Conservation (phyloP, 345 rosid species). For the Cardiospermum halicacabum region DNA sequence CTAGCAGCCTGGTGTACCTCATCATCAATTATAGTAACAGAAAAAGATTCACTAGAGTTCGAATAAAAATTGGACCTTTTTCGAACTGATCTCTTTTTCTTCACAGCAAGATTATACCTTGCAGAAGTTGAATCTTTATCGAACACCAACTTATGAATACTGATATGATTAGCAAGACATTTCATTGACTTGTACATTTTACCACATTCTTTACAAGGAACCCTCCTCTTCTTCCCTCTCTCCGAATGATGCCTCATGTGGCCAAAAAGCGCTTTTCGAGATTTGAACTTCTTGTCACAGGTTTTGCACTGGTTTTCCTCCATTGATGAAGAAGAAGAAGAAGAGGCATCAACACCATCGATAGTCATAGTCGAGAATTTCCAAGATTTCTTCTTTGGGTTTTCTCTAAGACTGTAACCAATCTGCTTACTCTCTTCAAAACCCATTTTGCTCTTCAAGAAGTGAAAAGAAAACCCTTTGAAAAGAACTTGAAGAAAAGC, state of each 20-base stretch:
- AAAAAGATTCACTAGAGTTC: constrained; percentile 36
- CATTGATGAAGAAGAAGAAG: no score
- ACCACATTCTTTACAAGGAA: constrained; percentile 43
- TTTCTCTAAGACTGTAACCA: constrained; percentile 47
- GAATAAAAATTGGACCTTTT: constrained; percentile 37
- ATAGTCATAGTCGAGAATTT: constrained; percentile 36
- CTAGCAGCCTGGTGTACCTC: constrained; percentile 45
- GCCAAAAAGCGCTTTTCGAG: constrained; percentile 39
- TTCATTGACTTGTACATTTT: constrained; percentile 36
- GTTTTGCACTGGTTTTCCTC: constrained; percentile 23
- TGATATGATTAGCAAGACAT: constrained; percentile 31
- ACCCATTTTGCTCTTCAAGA: constrained; percentile 17
- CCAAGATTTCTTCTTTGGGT: constrained; percentile 68
- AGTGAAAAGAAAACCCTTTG: constrained; percentile 9
- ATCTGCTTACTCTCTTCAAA: constrained; percentile 20
- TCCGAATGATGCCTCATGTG: constrained; percentile 52
- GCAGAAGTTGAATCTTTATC: constrained; percentile 19
- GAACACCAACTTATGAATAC: constrained; percentile 20
- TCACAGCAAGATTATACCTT: constrained; percentile 14
- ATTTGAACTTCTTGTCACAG: constrained; percentile 36
- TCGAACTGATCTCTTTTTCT: constrained; percentile 48
- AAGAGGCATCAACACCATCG: neutral
- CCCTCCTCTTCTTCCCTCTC: constrained; percentile 30
- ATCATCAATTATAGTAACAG: constrained; percentile 29
- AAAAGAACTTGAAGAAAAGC: constrained; percentile 24